A percentile compares a stretch with the other conserved stretches of the same genome.
Evolutionary conservation across 2,329 filamentous ascomycete species (phyloP).

Genomic region (Neurospora sp.): DNA sequence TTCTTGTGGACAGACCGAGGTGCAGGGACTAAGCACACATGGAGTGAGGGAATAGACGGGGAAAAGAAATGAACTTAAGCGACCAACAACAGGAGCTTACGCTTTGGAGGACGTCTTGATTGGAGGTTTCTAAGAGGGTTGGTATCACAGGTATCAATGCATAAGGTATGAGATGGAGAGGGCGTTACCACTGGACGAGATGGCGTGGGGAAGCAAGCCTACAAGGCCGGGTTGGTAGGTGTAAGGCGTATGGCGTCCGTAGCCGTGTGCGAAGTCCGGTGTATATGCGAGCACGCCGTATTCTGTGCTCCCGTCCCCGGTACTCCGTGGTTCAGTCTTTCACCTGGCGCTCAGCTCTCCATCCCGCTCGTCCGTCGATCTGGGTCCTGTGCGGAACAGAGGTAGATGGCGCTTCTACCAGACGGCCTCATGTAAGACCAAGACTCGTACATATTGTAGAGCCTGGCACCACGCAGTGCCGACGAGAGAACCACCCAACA

Average conservation of each 20-base stretch:
- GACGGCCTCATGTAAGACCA: not conserved
- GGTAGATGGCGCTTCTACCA: not conserved
- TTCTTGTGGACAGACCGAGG: not conserved
- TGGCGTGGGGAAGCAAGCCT: constrained; percentile 10
- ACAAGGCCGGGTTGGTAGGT: not conserved
- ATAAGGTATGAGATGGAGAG: constrained; percentile 11
- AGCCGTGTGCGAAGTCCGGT: not conserved
- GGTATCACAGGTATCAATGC: constrained; percentile 21
- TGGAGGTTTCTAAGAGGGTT: constrained; percentile 11
- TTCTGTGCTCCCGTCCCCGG: not conserved
- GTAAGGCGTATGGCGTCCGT: not conserved
- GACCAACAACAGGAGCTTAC: constrained; percentile 10
- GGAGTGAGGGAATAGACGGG: constrained; percentile 4
- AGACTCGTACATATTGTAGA: not conserved
- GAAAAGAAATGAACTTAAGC: constrained; percentile 1
- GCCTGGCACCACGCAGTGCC: not conserved
- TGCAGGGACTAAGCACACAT: not conserved
- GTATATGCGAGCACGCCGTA: not conserved
- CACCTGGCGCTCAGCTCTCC: not conserved
- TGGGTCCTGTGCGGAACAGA: not conserved
- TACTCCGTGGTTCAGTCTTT: not conserved
- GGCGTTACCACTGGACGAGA: constrained; percentile 4
- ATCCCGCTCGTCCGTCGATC: not conserved
- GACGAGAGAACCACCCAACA: not conserved
- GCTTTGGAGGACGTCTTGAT: constrained; percentile 5